A percentile compares a stretch with the other conserved stretches of the same genome.
These are phyloP conservation scores for Russula lepida DNA, from an alignment of 768 basidiomycete species.

Conservation along the genomic window DNA sequence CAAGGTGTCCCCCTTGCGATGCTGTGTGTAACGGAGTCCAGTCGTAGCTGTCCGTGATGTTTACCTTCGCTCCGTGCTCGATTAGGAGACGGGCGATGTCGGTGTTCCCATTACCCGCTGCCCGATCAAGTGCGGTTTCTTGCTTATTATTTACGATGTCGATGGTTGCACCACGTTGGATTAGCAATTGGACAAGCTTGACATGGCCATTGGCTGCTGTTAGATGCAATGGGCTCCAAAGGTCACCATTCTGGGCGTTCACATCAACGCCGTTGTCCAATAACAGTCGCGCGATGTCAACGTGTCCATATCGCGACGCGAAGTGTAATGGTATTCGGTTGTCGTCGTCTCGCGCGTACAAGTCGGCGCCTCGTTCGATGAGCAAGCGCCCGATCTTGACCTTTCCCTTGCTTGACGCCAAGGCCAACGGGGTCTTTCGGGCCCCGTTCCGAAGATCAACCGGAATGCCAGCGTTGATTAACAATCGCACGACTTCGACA, in stretches of 20 bases:
- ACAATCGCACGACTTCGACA: neutral
- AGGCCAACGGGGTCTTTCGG: neutral
- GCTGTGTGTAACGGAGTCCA: constrained; percentile 4
- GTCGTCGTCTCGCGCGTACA: neutral
- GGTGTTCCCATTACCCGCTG: neutral
- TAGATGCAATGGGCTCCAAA: neutral
- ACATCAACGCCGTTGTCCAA: neutral
- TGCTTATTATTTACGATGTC: neutral
- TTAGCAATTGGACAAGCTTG: neutral
- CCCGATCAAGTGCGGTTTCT: constrained; percentile 3
- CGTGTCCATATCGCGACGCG: neutral
- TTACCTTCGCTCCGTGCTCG: constrained; percentile 5
- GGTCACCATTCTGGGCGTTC: neutral
- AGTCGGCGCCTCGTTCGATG: neutral
- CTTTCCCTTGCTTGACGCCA: neutral
- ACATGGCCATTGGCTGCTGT: neutral
- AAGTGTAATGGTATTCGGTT: neutral
- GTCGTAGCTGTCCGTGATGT: neutral
- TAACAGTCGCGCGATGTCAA: neutral
- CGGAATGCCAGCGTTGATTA: neutral
- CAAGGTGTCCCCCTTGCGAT: neutral
- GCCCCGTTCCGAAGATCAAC: neutral
- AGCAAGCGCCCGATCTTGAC: neutral
- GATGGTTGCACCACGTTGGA: neutral
- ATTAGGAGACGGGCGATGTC: neutral